A percentile compares a stretch with the other conserved stretches of the same genome.
Evolutionary conservation across 192 early-diverging fungal genomes (phyloP).

Genomic region (Diversispora eburnea): DNA sequence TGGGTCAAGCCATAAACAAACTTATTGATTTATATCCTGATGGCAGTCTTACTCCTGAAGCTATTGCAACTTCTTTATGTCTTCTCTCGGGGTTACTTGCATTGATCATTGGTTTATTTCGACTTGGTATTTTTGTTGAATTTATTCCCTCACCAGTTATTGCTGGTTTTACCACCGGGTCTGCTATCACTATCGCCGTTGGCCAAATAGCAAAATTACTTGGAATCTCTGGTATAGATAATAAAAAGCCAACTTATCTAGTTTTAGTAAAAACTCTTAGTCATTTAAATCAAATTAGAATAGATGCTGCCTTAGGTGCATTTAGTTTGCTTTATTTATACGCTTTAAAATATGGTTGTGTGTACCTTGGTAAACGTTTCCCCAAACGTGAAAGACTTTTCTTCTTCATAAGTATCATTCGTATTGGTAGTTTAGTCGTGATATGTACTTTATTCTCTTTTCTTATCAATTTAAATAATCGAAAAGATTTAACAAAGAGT

Average conservation of each 20-base stretch:
- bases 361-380: conserved; percentile 42
- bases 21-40: not conserved
- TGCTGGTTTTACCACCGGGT: conserved; percentile 84
- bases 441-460: conserved; percentile 72
- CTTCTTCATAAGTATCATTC: conserved; percentile 64
- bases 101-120: conserved; percentile 68
- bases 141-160: conserved; percentile 83
- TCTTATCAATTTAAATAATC: conserved; percentile 47
- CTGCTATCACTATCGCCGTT: conserved; percentile 75
- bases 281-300: conserved; percentile 36
- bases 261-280: conserved; percentile 69
- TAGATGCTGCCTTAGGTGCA: conserved; percentile 65
- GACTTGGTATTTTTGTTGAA: conserved; percentile 82
- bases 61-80: conserved; percentile 57
- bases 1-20: not conserved
- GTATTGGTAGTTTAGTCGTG: conserved; percentile 74
- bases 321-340: conserved; percentile 42
- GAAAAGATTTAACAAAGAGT: conserved; percentile 23
- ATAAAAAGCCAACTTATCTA: conserved; percentile 64
- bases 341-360: conserved; percentile 35
- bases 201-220: conserved; percentile 69
- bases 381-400: conserved; percentile 46
- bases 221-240: conserved; percentile 74
- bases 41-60: not conserved
- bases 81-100: conserved; percentile 73